Conservation (phyloP, 257 asterid species). For the Cruciata laevipes region DNA sequence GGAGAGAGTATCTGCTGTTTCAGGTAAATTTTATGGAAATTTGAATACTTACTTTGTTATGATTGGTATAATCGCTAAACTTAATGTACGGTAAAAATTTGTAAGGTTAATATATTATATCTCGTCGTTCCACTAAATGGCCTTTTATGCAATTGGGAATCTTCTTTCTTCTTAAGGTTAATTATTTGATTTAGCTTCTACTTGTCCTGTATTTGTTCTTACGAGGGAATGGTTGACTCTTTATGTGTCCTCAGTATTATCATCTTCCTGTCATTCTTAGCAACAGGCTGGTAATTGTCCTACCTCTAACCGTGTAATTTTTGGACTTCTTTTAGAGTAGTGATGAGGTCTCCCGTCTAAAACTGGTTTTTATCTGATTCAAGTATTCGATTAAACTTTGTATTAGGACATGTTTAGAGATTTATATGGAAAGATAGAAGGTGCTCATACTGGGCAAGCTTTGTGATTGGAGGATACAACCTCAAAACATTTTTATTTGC, state of each 20-base stretch:
- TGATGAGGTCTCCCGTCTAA: neutral
- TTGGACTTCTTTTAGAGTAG: neutral
- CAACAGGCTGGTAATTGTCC: neutral
- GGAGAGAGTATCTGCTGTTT: slow-evolving; percentile 67
- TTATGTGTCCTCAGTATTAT: neutral
- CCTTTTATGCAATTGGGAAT: neutral
- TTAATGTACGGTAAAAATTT: neutral
- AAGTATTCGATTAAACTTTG: too few species aligned
- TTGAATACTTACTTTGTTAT: neutral
- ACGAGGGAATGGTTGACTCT: neutral
- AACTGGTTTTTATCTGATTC: too few species aligned
- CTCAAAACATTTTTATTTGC: neutral
- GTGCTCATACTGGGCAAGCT: neutral
- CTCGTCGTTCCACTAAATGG: neutral
- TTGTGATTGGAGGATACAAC: neutral
- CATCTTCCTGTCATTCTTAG: neutral
- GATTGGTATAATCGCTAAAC: neutral
- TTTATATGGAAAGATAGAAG: neutral
- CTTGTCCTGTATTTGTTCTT: neutral
- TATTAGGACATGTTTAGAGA: neutral
- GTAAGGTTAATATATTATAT: neutral
- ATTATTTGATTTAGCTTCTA: neutral
- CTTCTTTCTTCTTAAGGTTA: neutral
- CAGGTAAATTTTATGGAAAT: slow-evolving; percentile 32
- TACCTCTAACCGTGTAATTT: neutral